Base-by-base conservation (phyloP, 768 basidiomycete genomes). In the Neoboletus magnificus region DNA sequence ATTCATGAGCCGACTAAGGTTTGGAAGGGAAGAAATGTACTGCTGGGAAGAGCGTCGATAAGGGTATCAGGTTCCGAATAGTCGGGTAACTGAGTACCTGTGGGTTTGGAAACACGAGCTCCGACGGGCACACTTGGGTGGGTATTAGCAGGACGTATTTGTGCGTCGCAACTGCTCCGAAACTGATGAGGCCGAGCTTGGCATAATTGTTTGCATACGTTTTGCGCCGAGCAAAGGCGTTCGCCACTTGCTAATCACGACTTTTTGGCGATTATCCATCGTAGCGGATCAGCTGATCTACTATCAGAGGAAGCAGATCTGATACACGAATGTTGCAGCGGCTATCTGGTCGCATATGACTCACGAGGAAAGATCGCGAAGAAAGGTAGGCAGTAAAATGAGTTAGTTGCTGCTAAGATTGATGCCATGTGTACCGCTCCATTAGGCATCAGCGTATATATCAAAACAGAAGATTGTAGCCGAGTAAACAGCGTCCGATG, bases 31-130 rank as follows among this genome's bases (percentile, higher is more conserved):
- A 16, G 1, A 35, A 35, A 35, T 2, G 35, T 35, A 3, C 5
- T 15, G 6, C 30, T 3, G 30, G 30, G 30, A 32, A 12, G 30
- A 30, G 32, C 32, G 32, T 32, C 43, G 49, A 63, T 50, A 32
- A 48, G 30, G 13, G 62, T 63, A 51, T 63, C 63, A 40, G 32
- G 32, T 11, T 30, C 30, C 61, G 61, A 5, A 66, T 52, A 2
- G 50, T 50, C 1, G 52, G 15, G 15, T 54, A 54, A 5, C 33
- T 37, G 30, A 65, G 65, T 42, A 66, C 62, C 56, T 63, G 58
- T 2, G 58, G 62, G 48, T 63, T 66, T 18, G 58, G 62, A 25
- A 66, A 58, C 13, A 64, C 20, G 18, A 61, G 61, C 27, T 55
- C 52, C 45, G 56, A 57, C 3, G 64, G 64, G 18, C 65, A 65